Percentiles rank a stretch among this genome's conserved stretches.
Evolutionary conservation across 2,329 filamentous ascomycete genomes (phyloP).

Genomic region (Pseudopithomyces maydicus): DNA sequence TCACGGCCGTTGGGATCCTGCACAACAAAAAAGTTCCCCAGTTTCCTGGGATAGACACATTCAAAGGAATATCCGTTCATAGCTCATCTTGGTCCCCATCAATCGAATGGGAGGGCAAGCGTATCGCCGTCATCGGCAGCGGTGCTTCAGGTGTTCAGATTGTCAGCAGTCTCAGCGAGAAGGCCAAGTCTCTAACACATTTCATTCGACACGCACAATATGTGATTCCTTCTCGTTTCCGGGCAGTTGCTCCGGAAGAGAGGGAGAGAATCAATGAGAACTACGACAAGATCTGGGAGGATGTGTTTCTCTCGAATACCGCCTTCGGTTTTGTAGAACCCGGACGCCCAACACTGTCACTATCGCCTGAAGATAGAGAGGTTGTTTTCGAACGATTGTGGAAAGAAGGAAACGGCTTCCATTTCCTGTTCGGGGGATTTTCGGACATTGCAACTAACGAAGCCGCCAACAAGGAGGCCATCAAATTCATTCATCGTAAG

Average conservation of each 20-base stretch:
- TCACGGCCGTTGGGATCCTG: conserved; percentile 14
- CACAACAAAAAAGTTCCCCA: conserved; percentile 20
- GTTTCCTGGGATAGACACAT: conserved; percentile 46
- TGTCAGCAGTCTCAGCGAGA: conserved; percentile 14
- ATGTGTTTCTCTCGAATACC: conserved; percentile 31
- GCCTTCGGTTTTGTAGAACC: conserved; percentile 41
- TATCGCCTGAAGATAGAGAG: conserved; percentile 13
- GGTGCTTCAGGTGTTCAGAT: conserved; percentile 65
- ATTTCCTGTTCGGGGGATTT: conserved; percentile 37
- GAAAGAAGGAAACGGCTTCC: conserved; percentile 28
- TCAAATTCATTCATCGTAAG: conserved; percentile 41
- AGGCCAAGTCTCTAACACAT: conserved; percentile 1
- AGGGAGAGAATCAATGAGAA: conserved; percentile 37
- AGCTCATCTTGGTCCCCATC: conserved; percentile 50
- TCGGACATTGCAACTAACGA: conserved; percentile 29
- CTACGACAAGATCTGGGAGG: conserved; percentile 40
- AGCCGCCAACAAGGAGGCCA: conserved; percentile 44
- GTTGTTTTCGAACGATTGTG: conserved; percentile 13
- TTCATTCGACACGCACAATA: conserved; percentile 31
- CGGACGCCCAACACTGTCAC: not conserved
- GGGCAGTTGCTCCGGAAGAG: conserved; percentile 26
- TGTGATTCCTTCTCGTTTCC: conserved; percentile 61
- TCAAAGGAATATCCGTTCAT: conserved; percentile 47
- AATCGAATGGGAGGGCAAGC: conserved; percentile 58
- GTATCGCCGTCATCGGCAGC: conserved; percentile 64